Conservation (phyloP, 306 rosid genomes). For the Pyrus betulifolia region DNA sequence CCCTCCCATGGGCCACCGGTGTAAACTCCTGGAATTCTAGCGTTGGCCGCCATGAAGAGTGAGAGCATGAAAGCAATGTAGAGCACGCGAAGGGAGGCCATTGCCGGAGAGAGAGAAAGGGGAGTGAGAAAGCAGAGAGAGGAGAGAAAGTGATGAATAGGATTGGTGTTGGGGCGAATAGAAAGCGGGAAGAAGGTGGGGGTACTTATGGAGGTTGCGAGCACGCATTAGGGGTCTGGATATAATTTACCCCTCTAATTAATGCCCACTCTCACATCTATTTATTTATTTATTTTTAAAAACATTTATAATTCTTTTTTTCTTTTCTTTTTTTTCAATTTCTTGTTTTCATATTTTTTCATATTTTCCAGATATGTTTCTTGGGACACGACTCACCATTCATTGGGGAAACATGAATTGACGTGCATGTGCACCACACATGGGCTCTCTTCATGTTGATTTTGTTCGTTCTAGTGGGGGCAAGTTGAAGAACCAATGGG, state of each 20-base stretch:
- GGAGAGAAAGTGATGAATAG: neutral
- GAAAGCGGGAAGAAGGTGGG: slow-evolving; percentile 34
- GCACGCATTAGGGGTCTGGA: slow-evolving; percentile 7
- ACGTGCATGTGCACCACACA: slow-evolving; percentile 47
- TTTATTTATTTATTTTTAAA: neutral
- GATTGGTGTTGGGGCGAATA: slow-evolving; percentile 24
- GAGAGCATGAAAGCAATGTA: slow-evolving; percentile 40
- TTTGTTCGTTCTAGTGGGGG: slow-evolving; percentile 21
- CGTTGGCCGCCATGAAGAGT: slow-evolving; percentile 34
- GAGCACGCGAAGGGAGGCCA: slow-evolving; percentile 44
- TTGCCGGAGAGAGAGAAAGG: slow-evolving; percentile 7
- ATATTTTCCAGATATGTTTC: slow-evolving; percentile 5
- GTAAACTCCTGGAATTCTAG: slow-evolving; percentile 74
- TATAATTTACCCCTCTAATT: slow-evolving; percentile 6
- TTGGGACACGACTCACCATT: slow-evolving; percentile 2
- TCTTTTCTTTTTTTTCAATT: neutral
- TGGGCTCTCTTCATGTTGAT: slow-evolving; percentile 22
- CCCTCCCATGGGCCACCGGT: slow-evolving; percentile 62
- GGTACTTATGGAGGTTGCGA: slow-evolving; percentile 62
- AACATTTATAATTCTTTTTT: no score
- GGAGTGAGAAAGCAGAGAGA: neutral
- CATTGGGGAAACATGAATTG: slow-evolving; percentile 17
- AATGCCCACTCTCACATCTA: slow-evolving; percentile 4
- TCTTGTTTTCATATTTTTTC: neutral
- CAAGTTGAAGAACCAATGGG: slow-evolving; percentile 13